Evolutionary conservation across 192 early-diverging fungal genomes (phyloP).

Genomic region (Podila verticillata): DNA sequence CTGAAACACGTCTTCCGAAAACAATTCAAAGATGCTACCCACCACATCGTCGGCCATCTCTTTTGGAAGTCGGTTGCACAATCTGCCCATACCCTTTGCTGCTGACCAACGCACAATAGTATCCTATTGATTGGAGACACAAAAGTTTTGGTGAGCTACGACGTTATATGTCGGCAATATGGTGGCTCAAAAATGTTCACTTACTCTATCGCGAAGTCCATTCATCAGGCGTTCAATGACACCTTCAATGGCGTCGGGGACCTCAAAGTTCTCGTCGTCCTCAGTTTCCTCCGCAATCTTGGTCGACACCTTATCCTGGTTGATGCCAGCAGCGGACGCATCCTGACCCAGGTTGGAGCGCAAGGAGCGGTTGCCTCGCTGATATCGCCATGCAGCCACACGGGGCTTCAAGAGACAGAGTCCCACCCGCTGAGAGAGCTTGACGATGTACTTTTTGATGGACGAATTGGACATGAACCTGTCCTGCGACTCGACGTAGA

Average conservation of each 20-base stretch:
- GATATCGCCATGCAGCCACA: slow-evolving; percentile 74
- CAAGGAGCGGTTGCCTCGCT: slow-evolving; percentile 73
- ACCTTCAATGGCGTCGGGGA: slow-evolving; percentile 85
- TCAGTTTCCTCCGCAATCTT: slow-evolving; percentile 50
- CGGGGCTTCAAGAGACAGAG: slow-evolving; percentile 80
- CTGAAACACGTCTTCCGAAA: slow-evolving; percentile 81
- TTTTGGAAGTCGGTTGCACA: slow-evolving; percentile 81
- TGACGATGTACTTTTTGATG: slow-evolving; percentile 82
- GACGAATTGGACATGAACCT: slow-evolving; percentile 74
- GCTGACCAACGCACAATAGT: slow-evolving; percentile 98
- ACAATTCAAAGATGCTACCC: slow-evolving; percentile 76
- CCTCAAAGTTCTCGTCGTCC: slow-evolving; percentile 74
- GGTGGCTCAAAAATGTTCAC: slow-evolving; percentile 10
- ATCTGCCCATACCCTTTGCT: slow-evolving; percentile 94
- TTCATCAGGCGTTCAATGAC: slow-evolving; percentile 87
- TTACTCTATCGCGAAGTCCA: slow-evolving; percentile 82
- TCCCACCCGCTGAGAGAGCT: slow-evolving; percentile 86
- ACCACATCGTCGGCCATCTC: slow-evolving; percentile 88
- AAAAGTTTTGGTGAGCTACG: not conserved
- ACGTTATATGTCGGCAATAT: too few relatives aligned
- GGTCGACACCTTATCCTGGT: slow-evolving; percentile 30
- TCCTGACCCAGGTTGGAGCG: slow-evolving; percentile 59
- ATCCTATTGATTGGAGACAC: slow-evolving; percentile 58
- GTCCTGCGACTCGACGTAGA: slow-evolving; percentile 54
- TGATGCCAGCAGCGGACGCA: not conserved